Evolutionary conservation across 1,139 yeast genomes (phyloP), one percentile per base, ranked within the genome.

Genomic region (Candida sp.): DNA sequence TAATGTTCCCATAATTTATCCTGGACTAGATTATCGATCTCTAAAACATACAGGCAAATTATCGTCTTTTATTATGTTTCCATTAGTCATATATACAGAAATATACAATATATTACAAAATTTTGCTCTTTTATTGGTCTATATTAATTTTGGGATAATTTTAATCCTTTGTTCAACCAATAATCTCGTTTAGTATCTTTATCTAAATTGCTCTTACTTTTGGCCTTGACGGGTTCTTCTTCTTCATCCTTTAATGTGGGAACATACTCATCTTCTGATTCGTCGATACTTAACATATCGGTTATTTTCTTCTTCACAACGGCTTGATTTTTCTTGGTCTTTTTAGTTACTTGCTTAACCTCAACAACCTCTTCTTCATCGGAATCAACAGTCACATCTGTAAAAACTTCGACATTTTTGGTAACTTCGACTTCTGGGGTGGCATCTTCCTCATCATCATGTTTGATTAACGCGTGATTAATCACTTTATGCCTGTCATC

Each of bases 401-500:
- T 71, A 41, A 61, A 66, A 49, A 65, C 71, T 44, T 66, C 69
- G 47, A 70, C 66, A 29, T 44, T 42, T 32, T 30, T 11, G 8
- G 32, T 11, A 21, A 37, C 27, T 4, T 12, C 19, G 9, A n/a
- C 25, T 19, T 21, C 25, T 5, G 39, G 39, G 43, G 67, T 73
- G 43, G 66, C 66, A 1, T 68, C 71, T n/a, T 62, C 57, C 0
- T 58, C 60, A 0, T 69, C 71, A 39, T 63, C 57, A 42, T 67
- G 68, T 22, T 52, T 51, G 1, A 73, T 60, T 48, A 73, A 63
- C 1, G 93, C 91, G 46, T 79, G 78, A 58, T 87, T 87, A 7
- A 66, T 64, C 2, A 86, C 88, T 48, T 77, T 66, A 37, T 67
- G 69, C 58, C 95, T 74, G 42, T 87, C 95, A 61, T 88, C 96